Evolutionary conservation across 192 early-diverging fungal genomes (phyloP).

Genomic region (Gamsiella multidivaricata): DNA sequence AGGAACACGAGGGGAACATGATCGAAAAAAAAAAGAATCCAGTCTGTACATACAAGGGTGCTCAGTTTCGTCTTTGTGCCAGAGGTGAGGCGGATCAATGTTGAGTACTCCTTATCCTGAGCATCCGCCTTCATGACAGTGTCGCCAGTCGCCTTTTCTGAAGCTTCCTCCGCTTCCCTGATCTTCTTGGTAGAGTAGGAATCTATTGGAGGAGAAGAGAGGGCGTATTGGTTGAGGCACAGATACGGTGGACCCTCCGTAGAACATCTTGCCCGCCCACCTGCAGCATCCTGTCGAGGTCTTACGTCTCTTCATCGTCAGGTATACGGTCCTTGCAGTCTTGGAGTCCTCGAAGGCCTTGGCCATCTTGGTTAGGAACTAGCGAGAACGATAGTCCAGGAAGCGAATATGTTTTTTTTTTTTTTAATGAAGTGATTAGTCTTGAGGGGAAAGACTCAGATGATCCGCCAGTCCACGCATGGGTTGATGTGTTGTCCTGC

Average conservation of each 20-base stretch:
- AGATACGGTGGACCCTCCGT: too few relatives aligned
- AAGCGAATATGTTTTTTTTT: too few relatives aligned
- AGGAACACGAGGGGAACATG: neutral
- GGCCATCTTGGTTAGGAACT: slow-evolving; percentile 50
- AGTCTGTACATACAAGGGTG: slow-evolving; percentile 28
- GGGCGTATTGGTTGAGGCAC: neutral
- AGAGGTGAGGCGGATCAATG: slow-evolving; percentile 29
- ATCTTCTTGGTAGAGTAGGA: slow-evolving; percentile 44
- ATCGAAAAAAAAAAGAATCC: neutral
- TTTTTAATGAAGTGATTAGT: slow-evolving; percentile 5
- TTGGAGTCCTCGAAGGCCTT: slow-evolving; percentile 53
- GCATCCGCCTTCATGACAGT: slow-evolving; percentile 24
- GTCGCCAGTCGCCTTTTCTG: slow-evolving; percentile 35
- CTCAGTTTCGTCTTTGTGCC: slow-evolving; percentile 39
- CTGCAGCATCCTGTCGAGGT: too few relatives aligned
- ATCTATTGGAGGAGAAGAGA: neutral
- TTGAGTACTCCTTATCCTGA: slow-evolving; percentile 43
- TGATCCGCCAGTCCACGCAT: neutral
- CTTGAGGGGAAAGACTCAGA: neutral
- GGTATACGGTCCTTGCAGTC: slow-evolving; percentile 35
- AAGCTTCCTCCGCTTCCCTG: slow-evolving; percentile 17
- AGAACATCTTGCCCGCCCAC: too few relatives aligned
- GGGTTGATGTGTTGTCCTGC: neutral
- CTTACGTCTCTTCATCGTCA: slow-evolving; percentile 53
- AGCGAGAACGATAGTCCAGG: too few relatives aligned